These are phyloP conservation scores for Kodamaea neixiangensis DNA, from an alignment of 805 yeast species.

Conservation along the genomic window DNA sequence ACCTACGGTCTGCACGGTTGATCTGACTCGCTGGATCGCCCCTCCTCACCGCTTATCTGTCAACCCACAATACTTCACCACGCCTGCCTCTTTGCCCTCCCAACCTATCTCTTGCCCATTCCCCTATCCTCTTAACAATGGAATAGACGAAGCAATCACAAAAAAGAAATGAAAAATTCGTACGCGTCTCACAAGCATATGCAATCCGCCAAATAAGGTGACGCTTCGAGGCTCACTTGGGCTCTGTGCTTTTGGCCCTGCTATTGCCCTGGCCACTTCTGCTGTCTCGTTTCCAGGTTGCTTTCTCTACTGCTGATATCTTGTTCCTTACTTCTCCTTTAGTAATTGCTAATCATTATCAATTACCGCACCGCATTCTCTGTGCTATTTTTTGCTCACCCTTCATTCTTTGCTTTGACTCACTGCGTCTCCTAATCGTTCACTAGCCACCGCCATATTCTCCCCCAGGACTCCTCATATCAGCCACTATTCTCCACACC, in stretches of 20 bases:
- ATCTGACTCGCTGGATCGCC: too few relatives aligned
- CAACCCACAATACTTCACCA: not conserved
- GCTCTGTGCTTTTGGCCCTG: not conserved
- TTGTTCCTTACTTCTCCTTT: not conserved
- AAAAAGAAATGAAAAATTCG: constrained; percentile 1
- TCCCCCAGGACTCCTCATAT: too few relatives aligned
- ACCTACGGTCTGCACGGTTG: too few relatives aligned
- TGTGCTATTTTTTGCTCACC: not conserved
- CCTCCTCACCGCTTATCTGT: not conserved
- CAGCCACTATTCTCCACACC: too few relatives aligned
- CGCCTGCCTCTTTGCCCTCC: not conserved
- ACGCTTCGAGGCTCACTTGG: not conserved
- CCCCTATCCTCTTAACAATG: constrained; percentile 1
- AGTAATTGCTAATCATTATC: not conserved
- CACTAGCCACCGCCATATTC: not conserved
- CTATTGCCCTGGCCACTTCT: too few relatives aligned
- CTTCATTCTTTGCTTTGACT: not conserved
- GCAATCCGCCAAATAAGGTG: not conserved
- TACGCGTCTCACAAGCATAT: constrained; percentile 1
- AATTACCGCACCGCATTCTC: not conserved
- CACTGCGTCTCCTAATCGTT: not conserved
- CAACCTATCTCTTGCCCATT: not conserved
- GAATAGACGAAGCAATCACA: constrained; percentile 1
- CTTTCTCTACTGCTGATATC: not conserved
- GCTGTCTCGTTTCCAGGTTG: too few relatives aligned